Evolutionary conservation across 23 red algal genomes (phyloP).

Genomic region (Gracilaria caudata): DNA sequence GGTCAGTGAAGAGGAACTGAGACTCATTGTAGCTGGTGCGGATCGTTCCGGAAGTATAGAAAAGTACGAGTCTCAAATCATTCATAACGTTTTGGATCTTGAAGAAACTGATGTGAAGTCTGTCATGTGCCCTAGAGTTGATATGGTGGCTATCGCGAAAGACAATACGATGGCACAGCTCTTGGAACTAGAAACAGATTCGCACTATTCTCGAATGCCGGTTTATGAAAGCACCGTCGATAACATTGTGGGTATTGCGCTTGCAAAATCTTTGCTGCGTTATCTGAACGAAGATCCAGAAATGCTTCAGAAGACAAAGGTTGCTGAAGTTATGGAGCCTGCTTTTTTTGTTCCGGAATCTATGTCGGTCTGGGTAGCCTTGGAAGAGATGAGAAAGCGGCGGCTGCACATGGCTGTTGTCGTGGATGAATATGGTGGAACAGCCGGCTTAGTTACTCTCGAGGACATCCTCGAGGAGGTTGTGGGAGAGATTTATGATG

Average conservation of each 20-base stretch:
- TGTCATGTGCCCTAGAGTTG: constrained; percentile 96
- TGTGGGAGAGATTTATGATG: constrained; percentile 99
- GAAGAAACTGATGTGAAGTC: constrained; percentile 94
- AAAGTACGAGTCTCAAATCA: constrained; percentile 94
- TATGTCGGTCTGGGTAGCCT: constrained; percentile 90
- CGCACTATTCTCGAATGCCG: constrained; percentile 93
- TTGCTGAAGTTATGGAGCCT: constrained; percentile 86
- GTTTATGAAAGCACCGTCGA: constrained; percentile 86
- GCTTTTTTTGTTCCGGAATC: constrained; percentile 96
- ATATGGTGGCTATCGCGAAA: constrained; percentile 76
- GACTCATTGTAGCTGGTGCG: constrained; percentile 95
- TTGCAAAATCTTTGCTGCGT: constrained; percentile 82
- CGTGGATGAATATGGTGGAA: constrained; percentile 99
- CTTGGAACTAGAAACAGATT: constrained; percentile 73
- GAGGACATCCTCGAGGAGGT: constrained; percentile 99
- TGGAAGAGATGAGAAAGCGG: constrained; percentile 95
- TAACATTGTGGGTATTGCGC: constrained; percentile 91
- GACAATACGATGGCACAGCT: constrained; percentile 64
- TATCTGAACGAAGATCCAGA: constrained; percentile 71
- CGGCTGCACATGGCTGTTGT: constrained; percentile 97
- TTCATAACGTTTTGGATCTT: constrained; percentile 91
- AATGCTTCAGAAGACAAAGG: constrained; percentile 52
- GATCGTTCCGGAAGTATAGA: constrained; percentile 94
- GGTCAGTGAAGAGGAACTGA: constrained; percentile 94
- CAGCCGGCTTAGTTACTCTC: constrained; percentile 93